These are phyloP conservation scores for Stachybotrys chlorohalonatus DNA, from an alignment of 2,329 filamentous ascomycete species.

Conservation along the genomic window DNA sequence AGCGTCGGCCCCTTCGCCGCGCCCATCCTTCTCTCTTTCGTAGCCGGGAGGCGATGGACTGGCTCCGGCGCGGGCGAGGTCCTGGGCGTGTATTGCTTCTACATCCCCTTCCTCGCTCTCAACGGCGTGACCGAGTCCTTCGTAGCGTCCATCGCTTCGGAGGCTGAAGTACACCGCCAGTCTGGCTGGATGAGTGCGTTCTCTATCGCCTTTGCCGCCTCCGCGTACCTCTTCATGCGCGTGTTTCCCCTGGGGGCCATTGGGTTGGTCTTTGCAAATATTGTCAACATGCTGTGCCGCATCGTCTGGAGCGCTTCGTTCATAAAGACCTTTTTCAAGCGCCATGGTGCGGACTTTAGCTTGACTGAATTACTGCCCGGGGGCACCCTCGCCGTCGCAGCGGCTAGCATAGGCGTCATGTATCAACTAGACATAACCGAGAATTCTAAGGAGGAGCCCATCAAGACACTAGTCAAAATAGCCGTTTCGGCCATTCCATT, in stretches of 20 bases:
- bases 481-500: conserved; percentile 42
- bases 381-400: conserved; percentile 14
- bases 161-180: conserved; percentile 66
- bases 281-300: conserved; percentile 79
- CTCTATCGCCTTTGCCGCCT: conserved; percentile 63
- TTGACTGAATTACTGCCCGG: conserved; percentile 17
- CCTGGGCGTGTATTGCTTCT: conserved; percentile 77
- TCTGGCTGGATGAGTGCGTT: conserved; percentile 79
- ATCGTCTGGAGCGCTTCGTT: conserved; percentile 75
- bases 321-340: conserved; percentile 54
- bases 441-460: conserved; percentile 13
- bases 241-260: conserved; percentile 61
- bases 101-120: conserved; percentile 83
- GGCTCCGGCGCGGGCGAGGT: conserved; percentile 63
- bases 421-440: conserved; percentile 14
- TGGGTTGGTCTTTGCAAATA: conserved; percentile 80
- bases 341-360: conserved; percentile 25
- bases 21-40: conserved; percentile 60
- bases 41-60: conserved; percentile 73
- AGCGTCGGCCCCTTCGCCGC: conserved; percentile 68
- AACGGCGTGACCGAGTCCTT: conserved; percentile 93
- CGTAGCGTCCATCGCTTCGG: conserved; percentile 75
- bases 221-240: conserved; percentile 68
- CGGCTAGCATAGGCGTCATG: conserved; percentile 17
- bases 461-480: conserved; percentile 34